Conservation (phyloP, 345 rosid species). For the Aegle marmelos region DNA sequence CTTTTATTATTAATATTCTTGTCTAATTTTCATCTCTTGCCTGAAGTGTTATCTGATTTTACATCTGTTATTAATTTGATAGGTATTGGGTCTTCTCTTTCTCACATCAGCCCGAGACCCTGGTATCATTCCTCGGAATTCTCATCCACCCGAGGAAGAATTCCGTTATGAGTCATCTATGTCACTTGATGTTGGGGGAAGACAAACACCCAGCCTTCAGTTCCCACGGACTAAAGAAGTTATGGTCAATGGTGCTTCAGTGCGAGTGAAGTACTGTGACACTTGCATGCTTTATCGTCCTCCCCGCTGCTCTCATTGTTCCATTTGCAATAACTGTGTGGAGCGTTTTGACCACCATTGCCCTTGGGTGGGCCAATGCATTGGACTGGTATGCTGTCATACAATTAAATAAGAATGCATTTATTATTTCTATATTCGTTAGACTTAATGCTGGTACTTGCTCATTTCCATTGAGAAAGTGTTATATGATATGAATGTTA, state of each 20-base stretch:
- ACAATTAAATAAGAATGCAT: not conserved
- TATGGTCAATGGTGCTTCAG: constrained; percentile 69
- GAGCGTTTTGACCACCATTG: constrained; percentile 99
- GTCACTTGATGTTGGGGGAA: constrained; percentile 61
- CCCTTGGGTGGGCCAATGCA: constrained; percentile 99
- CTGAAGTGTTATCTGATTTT: constrained; percentile 11
- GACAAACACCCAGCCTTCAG: constrained; percentile 87
- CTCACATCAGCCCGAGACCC: constrained; percentile 94
- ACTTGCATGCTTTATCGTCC: constrained; percentile 99
- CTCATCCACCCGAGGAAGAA: constrained; percentile 95
- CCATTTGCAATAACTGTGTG: constrained; percentile 87
- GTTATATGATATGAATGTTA: constrained; percentile 2
- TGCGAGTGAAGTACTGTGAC: constrained; percentile 89
- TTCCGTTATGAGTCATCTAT: constrained; percentile 57
- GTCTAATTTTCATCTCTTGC: not conserved
- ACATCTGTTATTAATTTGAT: constrained; percentile 30
- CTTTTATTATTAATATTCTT: not conserved
- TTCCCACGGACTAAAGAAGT: constrained; percentile 91
- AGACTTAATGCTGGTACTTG: not conserved
- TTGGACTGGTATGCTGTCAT: constrained; percentile 75
- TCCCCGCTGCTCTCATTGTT: constrained; percentile 97
- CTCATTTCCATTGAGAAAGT: constrained; percentile 1
- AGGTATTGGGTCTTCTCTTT: constrained; percentile 84
- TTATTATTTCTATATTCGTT: not conserved
- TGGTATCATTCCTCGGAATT: constrained; percentile 86